Base-by-base conservation (phyloP, 1,284 basidiomycete genomes). In the Spongispora temasekensis region DNA sequence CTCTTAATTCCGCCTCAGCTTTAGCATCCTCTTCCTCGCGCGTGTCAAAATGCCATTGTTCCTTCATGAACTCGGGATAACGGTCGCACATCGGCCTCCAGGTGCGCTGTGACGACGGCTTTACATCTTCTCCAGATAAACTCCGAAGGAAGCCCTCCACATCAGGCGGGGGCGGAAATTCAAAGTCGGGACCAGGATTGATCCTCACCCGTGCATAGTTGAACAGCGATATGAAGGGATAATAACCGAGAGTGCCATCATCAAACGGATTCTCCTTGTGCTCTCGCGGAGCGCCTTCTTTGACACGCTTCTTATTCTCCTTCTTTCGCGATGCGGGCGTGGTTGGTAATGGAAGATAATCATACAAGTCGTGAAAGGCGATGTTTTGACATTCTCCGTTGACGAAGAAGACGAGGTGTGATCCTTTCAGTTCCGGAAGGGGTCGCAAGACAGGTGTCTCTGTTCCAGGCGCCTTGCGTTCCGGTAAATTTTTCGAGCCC, bases 201-300 rank as follows among this genome's bases (percentile, higher is more conserved):
- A 97, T 82, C 51, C 78, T 83, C 7, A 95, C 91, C 63, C 89
- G 86, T 2, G 94, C 97, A 57, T 91, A 90, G 64, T 95, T 96
- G 79, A 95, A 99, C 44, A 97, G 81, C 4, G 94, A 97, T 56
- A 97, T 87, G 78, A 97, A 90, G 0, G 96, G 94, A 71, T 95
- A 99, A 76, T 99, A 99, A 0, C 97, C 97, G 7, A 98, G 78
- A 21, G 90, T 90, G 12, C 97, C 97, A 73, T 99, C 97, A 75
- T 99, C 96, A 71, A 94, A 91, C 1, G 86, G 83, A 66, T 95
- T 95, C 73, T 94, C 86, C 62, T 84, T 84, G 71, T 92, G 90
- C 67, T 90, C 88, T 57, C 87, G 84, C n/a, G 71, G 71, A 30
- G 86, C 80, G 31, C 86, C 88, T 68, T 91, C 89, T 61, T 85